Evolutionary conservation across 2,329 filamentous ascomycete species (phyloP), one percentile per base, ranked within the genome.

Genomic region (Alternaria sp.): DNA sequence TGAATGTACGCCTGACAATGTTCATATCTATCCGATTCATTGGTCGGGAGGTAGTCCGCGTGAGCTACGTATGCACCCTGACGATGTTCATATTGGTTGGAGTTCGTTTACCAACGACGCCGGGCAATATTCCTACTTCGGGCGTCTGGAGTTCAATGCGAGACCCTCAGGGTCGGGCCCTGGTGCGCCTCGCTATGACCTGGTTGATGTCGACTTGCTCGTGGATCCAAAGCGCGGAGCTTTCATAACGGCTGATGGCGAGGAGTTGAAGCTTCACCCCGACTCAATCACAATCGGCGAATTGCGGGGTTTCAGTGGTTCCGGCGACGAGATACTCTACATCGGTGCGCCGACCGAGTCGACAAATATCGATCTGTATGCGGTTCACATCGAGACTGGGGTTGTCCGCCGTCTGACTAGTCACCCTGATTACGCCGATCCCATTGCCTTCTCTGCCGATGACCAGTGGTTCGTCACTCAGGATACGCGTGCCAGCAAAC

Each of bases 11-110:
- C 78, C 80, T 0, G 70, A 82, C 7, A 68, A 72, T 3, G 77
- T 73, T 0, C 69, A 74, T 44, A 82, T 84, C 23, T 83, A 83
- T 58, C 80, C 82, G 0, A 78, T 84, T 33, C 75, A 77, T 20
- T 82, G 80, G 79, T 78, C 77, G 25, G 61, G 80, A 5, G 80
- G 79, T 0, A 55, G 45, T 4, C 73, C 80, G 1, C 79, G 83
- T 4, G 84, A 85, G 66, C 67, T 85, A 25, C 82, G 82, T 14
- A 60, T 85, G 8, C 82, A 85, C 61, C 82, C 83, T 0, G 83
- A 85, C 41, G 72, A 84, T 41, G 67, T 74, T 0, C 83, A 85
- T 56, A 66, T 85, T 6, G 81, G 78, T 5, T 84, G 78, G 67
- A 84, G 78, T 66, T 79, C 80, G 0, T 81, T 83, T 56, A 58